These are phyloP conservation scores for Kwoniella sp. DNA, from an alignment of 768 basidiomycete species.

Conservation along the genomic window DNA sequence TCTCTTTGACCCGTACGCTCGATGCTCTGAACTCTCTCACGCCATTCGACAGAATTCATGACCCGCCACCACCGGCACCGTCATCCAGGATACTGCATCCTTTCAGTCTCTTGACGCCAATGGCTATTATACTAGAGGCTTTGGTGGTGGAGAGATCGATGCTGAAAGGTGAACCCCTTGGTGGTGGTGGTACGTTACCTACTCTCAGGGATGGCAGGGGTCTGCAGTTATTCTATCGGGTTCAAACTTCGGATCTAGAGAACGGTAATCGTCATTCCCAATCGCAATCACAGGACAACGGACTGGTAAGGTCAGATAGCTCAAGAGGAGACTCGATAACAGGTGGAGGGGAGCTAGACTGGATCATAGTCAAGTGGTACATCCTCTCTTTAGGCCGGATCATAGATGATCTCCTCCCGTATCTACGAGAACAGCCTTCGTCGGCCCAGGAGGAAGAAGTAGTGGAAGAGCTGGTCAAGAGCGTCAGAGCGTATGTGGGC, in stretches of 20 bases:
- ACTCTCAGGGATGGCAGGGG: slow-evolving; percentile 14
- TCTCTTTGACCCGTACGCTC: slow-evolving; percentile 11
- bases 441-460: slow-evolving; percentile 9
- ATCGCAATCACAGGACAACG: no score
- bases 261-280: not conserved
- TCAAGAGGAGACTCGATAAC: not conserved
- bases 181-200: slow-evolving; percentile 15
- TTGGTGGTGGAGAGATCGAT: slow-evolving; percentile 39
- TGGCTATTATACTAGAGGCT: slow-evolving; percentile 42
- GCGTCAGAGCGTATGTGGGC: slow-evolving; percentile 35
- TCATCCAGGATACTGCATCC: slow-evolving; percentile 24
- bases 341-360: slow-evolving; percentile 35
- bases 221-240: slow-evolving; percentile 18
- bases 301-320: no score
- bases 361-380: slow-evolving; percentile 28
- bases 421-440: not conserved
- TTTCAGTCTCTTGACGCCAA: slow-evolving; percentile 27
- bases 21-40: slow-evolving; percentile 11
- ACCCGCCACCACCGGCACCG: slow-evolving; percentile 12
- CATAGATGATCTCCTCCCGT: slow-evolving; percentile 27
- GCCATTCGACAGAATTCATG: slow-evolving; percentile 7
- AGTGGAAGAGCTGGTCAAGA: slow-evolving; percentile 25
- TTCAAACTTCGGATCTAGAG: not conserved
- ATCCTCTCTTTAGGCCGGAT: slow-evolving; percentile 27
- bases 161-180: slow-evolving; percentile 10